phyloP scores from a whole-genome alignment of 2,329 filamentous ascomycete genomes.

The Teratosphaeria gauchensis region DNA sequence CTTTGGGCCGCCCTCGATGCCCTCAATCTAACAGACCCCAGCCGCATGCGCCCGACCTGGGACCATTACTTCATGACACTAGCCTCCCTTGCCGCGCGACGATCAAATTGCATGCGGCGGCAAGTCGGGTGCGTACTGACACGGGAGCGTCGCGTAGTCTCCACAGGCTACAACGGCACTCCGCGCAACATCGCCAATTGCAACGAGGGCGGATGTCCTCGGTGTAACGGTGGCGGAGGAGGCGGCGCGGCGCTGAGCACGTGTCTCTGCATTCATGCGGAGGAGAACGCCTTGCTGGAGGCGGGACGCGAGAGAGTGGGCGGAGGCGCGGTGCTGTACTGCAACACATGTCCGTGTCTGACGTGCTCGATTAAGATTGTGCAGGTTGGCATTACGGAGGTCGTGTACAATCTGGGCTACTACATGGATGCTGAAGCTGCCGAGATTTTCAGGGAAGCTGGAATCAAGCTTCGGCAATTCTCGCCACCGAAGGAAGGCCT shows the following conservation, averaged over 20 bases:
- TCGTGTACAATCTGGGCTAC: slow-evolving; percentile 88
- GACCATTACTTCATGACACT: slow-evolving; percentile 97
- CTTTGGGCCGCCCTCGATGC: slow-evolving; percentile 63
- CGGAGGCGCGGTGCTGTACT: slow-evolving; percentile 65
- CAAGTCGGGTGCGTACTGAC: slow-evolving; percentile 92
- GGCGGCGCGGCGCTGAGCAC: slow-evolving; percentile 69
- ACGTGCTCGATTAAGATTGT: slow-evolving; percentile 98
- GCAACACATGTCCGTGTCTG: slow-evolving; percentile 69
- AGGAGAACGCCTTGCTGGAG: slow-evolving; percentile 93
- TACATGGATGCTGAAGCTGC: slow-evolving; percentile 81
- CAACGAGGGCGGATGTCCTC: slow-evolving; percentile 76
- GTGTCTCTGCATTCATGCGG: slow-evolving; percentile 93
- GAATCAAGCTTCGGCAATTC: slow-evolving; percentile 79
- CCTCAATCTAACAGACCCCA: slow-evolving; percentile 66
- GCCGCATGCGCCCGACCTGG: slow-evolving; percentile 81
- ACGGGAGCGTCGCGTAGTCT: slow-evolving; percentile 74
- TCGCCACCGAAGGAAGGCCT: slow-evolving; percentile 46
- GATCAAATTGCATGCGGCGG: slow-evolving; percentile 97
- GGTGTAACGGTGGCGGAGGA: slow-evolving; percentile 61
- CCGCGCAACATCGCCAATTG: slow-evolving; percentile 82
- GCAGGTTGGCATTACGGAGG: slow-evolving; percentile 90
- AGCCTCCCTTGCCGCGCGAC: slow-evolving; percentile 79
- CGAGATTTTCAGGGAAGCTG: slow-evolving; percentile 70
- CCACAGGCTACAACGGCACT: slow-evolving; percentile 97
- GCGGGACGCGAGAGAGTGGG: slow-evolving; percentile 84